Conservation (phyloP, 345 rosid genomes). For the Hibiscus trionum region DNA sequence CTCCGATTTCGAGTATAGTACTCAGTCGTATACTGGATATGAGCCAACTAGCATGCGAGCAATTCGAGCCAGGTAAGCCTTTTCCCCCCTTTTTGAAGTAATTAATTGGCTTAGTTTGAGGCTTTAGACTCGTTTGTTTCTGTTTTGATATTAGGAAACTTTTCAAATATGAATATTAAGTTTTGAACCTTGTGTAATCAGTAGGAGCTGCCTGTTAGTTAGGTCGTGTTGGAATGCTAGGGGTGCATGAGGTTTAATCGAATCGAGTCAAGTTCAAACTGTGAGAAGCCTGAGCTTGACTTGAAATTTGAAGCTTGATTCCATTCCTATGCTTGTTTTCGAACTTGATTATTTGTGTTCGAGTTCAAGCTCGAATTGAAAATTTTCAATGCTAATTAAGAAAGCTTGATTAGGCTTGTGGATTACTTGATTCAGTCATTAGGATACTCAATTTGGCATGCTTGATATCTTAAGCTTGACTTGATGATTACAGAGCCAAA, state of each 20-base stretch:
- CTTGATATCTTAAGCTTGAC: background rate
- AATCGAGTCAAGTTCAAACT: background rate
- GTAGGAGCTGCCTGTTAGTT: background rate
- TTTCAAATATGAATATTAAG: background rate
- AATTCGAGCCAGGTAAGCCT: conserved; percentile 80
- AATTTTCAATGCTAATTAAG: background rate
- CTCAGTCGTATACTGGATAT: conserved; percentile 97
- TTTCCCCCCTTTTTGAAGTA: background rate
- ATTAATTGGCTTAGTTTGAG: background rate
- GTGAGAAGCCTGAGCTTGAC: background rate
- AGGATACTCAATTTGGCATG: background rate
- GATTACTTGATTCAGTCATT: background rate
- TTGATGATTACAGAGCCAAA: background rate
- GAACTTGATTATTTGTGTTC: background rate
- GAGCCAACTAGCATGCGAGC: conserved; percentile 99
- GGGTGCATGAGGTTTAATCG: background rate
- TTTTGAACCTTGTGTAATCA: background rate
- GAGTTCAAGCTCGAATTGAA: background rate
- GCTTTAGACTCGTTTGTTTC: background rate
- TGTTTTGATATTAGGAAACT: background rate
- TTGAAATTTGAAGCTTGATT: background rate
- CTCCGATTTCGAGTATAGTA: conserved; percentile 96
- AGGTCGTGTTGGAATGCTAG: background rate
- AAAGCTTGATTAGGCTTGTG: background rate
- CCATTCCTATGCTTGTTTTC: background rate